Evolutionary conservation across 768 basidiomycete genomes (phyloP), one percentile per base, ranked within the genome.

Genomic region (Mycena kentingensis): DNA sequence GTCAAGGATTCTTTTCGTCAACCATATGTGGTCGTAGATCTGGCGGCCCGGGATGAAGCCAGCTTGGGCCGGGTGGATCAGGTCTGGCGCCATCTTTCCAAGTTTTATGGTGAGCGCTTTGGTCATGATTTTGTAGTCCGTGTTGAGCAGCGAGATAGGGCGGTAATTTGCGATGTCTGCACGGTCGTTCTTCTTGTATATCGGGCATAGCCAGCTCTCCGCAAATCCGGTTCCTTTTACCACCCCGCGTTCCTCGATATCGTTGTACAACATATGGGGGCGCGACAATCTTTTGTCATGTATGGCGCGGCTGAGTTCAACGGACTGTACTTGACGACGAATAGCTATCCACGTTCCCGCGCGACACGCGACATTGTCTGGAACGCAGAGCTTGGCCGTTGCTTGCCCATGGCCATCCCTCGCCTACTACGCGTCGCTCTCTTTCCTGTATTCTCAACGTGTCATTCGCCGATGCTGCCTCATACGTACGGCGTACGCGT

Each of bases 1-100:
- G 1, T 39, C 16, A 0, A 55, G 25, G 27, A 66, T 60, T 0
- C 45, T 19, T 16, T 61, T 36, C 0, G 66, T 45, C 0, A 70
- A 60, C 1, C 51, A 4, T 0, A 61, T 55, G 45, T 64, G 64
- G 45, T 70, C 50, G 0, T 54, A 52, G 1, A 71, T 67, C 5
- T 37, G 28, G 2, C 53, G 29, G 0, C 53, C 53, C 1, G 49
- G 60, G 0, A 71, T 34, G 3, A 71, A 71, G 0, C 66, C 67
- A 7, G 36, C 36, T 19, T 37, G 36, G 36, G 11, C 36, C 8
- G 10, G 10, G 36, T 37, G 36, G 8, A 37, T 37, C 7, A 37
- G 36, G 18, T 10, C 11, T 18, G 36, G 36, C 11, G 36, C 36
- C 7, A 37, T 18, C 19, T 37, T 19, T 19, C 12, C 36, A 10